phyloP scores from a whole-genome alignment of 208 protist genomes.

The Acanthamoeba royreba region DNA sequence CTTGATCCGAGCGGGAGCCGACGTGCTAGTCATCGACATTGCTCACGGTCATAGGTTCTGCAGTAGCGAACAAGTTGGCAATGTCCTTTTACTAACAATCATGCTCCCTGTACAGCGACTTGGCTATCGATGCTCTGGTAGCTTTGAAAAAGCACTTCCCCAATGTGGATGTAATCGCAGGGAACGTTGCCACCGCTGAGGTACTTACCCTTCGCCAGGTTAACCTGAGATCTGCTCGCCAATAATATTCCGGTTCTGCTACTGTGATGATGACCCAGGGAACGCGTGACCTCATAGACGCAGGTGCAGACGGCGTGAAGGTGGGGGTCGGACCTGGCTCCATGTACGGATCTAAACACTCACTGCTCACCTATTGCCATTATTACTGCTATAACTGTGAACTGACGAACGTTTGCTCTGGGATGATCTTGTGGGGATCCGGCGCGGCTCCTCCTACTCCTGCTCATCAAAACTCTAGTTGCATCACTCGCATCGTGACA shows the following conservation, averaged over 20 bases:
- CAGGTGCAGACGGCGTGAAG: conserved; percentile 94
- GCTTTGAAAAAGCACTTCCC: conserved; percentile 86
- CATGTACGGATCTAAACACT: conserved; percentile 89
- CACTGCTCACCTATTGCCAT: neutral
- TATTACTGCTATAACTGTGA: too few species aligned
- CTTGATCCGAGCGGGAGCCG: conserved; percentile 87
- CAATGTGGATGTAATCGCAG: conserved; percentile 77
- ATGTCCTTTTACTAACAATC: neutral
- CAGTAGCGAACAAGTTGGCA: neutral
- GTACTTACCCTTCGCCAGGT: too few species aligned
- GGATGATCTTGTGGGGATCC: too few species aligned
- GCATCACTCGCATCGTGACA: conserved; percentile 75
- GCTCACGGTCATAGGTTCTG: conserved; percentile 57
- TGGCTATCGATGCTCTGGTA: conserved; percentile 88
- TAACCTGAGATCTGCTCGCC: neutral
- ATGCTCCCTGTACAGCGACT: neutral
- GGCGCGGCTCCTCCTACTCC: too few species aligned
- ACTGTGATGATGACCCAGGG: too few species aligned
- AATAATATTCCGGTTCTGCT: neutral
- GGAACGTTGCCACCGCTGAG: conserved; percentile 97
- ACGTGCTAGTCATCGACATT: conserved; percentile 91
- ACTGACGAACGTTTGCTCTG: neutral
- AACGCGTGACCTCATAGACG: conserved; percentile 85
- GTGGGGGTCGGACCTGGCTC: conserved; percentile 97
- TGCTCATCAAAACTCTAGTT: conserved; percentile 71